Evolutionary conservation across 2,329 filamentous ascomycete species (phyloP).

Genomic region (Ophiostoma sp.): DNA sequence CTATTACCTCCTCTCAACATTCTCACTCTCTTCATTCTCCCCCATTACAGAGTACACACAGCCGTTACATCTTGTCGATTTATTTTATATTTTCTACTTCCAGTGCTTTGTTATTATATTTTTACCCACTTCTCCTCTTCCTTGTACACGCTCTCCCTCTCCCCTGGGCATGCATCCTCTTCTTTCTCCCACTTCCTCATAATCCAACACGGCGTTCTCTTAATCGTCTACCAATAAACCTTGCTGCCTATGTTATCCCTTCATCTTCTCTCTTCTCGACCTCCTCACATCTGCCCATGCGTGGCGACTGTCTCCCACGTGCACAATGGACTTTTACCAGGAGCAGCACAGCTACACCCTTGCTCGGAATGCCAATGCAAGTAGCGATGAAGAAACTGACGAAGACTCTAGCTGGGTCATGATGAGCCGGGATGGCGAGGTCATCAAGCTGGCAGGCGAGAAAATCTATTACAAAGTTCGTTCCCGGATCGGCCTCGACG

Average conservation of each 20-base stretch:
- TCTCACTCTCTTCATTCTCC: neutral
- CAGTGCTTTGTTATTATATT: conserved; percentile 7
- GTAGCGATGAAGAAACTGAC: conserved; percentile 47
- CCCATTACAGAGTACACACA: neutral
- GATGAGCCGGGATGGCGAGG: conserved; percentile 67
- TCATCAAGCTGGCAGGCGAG: conserved; percentile 81
- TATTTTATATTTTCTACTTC: conserved; percentile 15
- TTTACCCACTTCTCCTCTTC: conserved; percentile 21
- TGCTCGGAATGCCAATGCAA: conserved; percentile 37
- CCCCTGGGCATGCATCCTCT: conserved; percentile 14
- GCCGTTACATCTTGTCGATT: neutral
- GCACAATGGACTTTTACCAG: conserved; percentile 28
- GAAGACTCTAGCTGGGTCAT: conserved; percentile 75
- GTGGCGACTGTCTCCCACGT: neutral
- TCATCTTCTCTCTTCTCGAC: conserved; percentile 15
- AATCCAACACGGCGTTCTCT: neutral
- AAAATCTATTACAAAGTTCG: conserved; percentile 74
- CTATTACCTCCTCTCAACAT: neutral
- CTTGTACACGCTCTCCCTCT: conserved; percentile 10
- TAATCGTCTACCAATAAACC: neutral
- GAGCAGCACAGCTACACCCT: conserved; percentile 38
- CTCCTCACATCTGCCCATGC: conserved; percentile 17
- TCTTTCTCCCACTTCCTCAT: conserved; percentile 26
- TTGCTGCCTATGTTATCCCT: conserved; percentile 11
- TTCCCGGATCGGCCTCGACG: conserved; percentile 67